Percentiles rank a stretch among this genome's conserved stretches.
phyloP scores from a whole-genome alignment of 1,139 yeast species.

The Hyphopichia pseudoburtonii region DNA sequence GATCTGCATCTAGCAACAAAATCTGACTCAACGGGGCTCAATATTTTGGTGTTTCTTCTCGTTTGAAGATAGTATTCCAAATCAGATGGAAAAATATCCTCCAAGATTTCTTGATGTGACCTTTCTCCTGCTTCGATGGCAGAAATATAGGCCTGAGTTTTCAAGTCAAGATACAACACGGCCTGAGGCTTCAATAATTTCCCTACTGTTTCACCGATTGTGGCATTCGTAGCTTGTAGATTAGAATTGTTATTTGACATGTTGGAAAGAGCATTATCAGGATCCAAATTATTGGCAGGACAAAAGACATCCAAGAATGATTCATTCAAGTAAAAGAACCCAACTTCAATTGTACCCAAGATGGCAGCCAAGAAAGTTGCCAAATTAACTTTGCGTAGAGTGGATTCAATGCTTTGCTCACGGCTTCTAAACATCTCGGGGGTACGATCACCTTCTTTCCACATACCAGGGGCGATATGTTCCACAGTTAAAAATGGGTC shows the following conservation, averaged over 20 bases:
- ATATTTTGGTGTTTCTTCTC: conserved; percentile 23
- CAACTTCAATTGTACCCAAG: conserved; percentile 80
- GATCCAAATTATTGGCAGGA: conserved; percentile 53
- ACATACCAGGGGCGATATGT: conserved; percentile 62
- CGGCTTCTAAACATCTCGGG: conserved; percentile 58
- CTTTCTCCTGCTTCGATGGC: conserved; percentile 76
- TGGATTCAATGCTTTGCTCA: conserved; percentile 66
- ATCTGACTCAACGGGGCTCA: conserved; percentile 71
- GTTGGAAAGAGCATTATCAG: conserved; percentile 40
- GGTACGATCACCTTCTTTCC: conserved; percentile 63
- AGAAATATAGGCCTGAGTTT: conserved; percentile 92
- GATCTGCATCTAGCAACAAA: conserved; percentile 69
- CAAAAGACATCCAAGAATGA: conserved; percentile 82
- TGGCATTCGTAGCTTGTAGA: conserved; percentile 36
- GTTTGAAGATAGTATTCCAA: conserved; percentile 45
- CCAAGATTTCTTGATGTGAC: conserved; percentile 65
- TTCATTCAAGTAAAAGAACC: conserved; percentile 82
- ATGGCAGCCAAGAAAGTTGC: conserved; percentile 87
- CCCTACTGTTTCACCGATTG: conserved; percentile 44
- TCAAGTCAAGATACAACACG: conserved; percentile 74
- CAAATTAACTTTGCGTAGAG: conserved; percentile 78
- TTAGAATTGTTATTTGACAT: conserved; percentile 35
- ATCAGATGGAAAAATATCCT: conserved; percentile 72
- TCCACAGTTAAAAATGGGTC: conserved; percentile 67
- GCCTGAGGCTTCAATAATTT: conserved; percentile 81